These are phyloP conservation scores for Colletotrichum sp. DNA, from an alignment of 2,329 filamentous ascomycete genomes.

Conservation along the genomic window DNA sequence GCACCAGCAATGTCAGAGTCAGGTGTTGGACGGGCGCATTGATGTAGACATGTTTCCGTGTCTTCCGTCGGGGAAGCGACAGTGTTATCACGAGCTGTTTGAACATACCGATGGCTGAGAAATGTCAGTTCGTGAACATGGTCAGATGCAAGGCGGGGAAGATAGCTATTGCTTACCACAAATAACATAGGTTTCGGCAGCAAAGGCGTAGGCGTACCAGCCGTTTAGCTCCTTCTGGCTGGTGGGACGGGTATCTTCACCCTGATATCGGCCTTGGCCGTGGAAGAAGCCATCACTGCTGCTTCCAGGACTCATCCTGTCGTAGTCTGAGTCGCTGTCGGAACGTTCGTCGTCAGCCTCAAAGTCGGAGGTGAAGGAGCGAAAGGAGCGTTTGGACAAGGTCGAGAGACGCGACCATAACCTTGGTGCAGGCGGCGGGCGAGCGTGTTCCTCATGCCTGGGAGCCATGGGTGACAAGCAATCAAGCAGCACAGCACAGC, in stretches of 20 bases:
- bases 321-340: slow-evolving; percentile 36
- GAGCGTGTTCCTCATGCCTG: slow-evolving; percentile 24
- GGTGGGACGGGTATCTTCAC: slow-evolving; percentile 88
- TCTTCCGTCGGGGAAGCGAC: neutral
- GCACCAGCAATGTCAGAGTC: neutral
- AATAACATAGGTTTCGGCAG: slow-evolving; percentile 94
- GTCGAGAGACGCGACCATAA: slow-evolving; percentile 56
- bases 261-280: slow-evolving; percentile 64
- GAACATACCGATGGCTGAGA: slow-evolving; percentile 32
- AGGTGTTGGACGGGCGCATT: neutral
- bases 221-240: slow-evolving; percentile 86
- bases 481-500: neutral
- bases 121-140: neutral
- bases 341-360: slow-evolving; percentile 75
- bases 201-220: slow-evolving; percentile 97
- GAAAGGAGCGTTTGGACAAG: slow-evolving; percentile 60
- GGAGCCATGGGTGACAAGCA: slow-evolving; percentile 18
- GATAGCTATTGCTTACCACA: slow-evolving; percentile 68
- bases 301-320: slow-evolving; percentile 40
- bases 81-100: neutral
- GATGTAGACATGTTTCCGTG: neutral
- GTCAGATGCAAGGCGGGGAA: neutral
- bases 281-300: slow-evolving; percentile 41
- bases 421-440: slow-evolving; percentile 47
- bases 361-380: slow-evolving; percentile 67